A percentile compares a stretch with the other conserved stretches of the same genome.
These are phyloP conservation scores for Pleurotus djamor DNA, from an alignment of 768 basidiomycete genomes.

Conservation along the genomic window DNA sequence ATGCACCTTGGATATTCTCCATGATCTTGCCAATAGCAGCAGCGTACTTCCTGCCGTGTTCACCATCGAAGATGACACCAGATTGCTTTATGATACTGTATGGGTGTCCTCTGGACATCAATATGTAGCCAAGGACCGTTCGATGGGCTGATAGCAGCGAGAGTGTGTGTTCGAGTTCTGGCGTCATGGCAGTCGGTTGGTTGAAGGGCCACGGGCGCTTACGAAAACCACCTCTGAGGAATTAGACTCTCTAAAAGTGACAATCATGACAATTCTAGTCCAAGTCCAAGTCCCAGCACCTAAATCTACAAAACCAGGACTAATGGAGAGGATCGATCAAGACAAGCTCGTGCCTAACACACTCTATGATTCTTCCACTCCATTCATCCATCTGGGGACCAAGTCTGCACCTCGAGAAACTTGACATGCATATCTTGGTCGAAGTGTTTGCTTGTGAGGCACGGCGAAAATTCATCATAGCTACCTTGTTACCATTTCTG, in stretches of 20 bases:
- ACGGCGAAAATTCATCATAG: neutral
- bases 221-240: neutral
- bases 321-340: too few species aligned
- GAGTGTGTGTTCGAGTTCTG: constrained; percentile 84
- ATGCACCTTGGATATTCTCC: constrained; percentile 70
- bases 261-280: too few species aligned
- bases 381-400: neutral
- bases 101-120: constrained; percentile 71
- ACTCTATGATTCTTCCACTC: neutral
- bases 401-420: too few species aligned
- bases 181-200: constrained; percentile 37
- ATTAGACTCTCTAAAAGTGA: too few species aligned
- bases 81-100: constrained; percentile 82
- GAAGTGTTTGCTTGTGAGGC: too few species aligned
- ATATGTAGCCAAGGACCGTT: constrained; percentile 84
- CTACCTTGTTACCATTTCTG: neutral
- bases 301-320: too few species aligned
- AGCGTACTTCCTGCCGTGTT: constrained; percentile 77
- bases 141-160: constrained; percentile 75
- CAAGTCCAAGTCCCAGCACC: too few species aligned
- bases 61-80: constrained; percentile 84
- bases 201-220: constrained; percentile 12
- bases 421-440: too few species aligned
- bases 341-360: neutral
- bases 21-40: constrained; percentile 72